Percentiles rank a stretch among this genome's conserved stretches.
These are phyloP conservation scores for Phytophthora citricola DNA, from an alignment of 352 stramenopile genomes.

Conservation along the genomic window DNA sequence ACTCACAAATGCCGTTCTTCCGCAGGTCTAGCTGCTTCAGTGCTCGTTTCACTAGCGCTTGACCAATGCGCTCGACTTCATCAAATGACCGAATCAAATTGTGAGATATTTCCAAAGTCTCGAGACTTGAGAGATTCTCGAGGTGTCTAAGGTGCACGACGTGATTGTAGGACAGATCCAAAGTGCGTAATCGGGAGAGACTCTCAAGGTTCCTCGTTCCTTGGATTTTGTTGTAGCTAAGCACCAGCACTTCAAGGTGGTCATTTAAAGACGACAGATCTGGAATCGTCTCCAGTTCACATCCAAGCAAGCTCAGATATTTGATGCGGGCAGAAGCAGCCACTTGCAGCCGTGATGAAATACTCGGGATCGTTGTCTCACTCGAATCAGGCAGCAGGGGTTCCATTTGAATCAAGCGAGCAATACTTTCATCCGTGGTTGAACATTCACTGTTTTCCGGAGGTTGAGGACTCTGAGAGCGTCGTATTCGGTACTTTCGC, in stretches of 20 bases:
- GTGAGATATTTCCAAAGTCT: constrained; percentile 60
- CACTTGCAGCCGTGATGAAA: constrained; percentile 18
- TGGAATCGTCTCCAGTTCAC: constrained; percentile 56
- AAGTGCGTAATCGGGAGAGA: constrained; percentile 44
- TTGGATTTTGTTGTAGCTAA: constrained; percentile 81
- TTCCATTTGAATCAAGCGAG: constrained; percentile 54
- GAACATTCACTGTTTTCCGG: constrained; percentile 19
- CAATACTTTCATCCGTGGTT: constrained; percentile 35
- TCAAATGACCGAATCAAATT: constrained; percentile 72
- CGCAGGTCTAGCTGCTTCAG: constrained; percentile 64
- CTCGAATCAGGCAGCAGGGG: constrained; percentile 31
- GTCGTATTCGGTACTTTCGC: constrained; percentile 57
- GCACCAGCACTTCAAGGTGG: constrained; percentile 63
- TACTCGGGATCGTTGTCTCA: background rate
- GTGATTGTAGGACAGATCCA: constrained; percentile 82
- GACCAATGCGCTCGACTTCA: constrained; percentile 52
- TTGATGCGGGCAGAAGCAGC: constrained; percentile 39
- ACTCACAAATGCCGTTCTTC: constrained; percentile 69
- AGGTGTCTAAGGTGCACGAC: constrained; percentile 56
- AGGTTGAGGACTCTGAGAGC: constrained; percentile 36
- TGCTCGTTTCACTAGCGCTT: constrained; percentile 17
- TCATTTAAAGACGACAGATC: constrained; percentile 43
- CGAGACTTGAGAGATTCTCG: constrained; percentile 39
- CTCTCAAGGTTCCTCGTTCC: constrained; percentile 35
- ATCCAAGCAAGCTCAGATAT: constrained; percentile 62